These are phyloP conservation scores for Populus alba DNA, from an alignment of 345 rosid genomes.

Conservation along the genomic window DNA sequence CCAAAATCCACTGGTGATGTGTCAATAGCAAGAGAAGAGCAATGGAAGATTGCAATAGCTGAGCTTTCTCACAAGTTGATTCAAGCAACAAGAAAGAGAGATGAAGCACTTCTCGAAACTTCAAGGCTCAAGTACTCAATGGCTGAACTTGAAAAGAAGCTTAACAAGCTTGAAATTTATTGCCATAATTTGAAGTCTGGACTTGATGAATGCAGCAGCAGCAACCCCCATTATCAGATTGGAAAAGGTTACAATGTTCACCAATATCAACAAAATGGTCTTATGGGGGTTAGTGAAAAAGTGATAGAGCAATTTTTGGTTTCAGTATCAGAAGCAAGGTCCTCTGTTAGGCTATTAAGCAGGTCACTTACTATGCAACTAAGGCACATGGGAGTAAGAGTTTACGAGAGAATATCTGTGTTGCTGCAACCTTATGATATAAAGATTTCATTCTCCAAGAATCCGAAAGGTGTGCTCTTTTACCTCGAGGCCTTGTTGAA, in stretches of 20 bases:
- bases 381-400: slow-evolving; percentile 57
- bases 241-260: slow-evolving; percentile 9
- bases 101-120: slow-evolving; percentile 76
- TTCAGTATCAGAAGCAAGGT: slow-evolving; percentile 66
- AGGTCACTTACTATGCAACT: slow-evolving; percentile 63
- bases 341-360: slow-evolving; percentile 58
- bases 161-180: slow-evolving; percentile 75
- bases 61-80: slow-evolving; percentile 82
- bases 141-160: slow-evolving; percentile 94
- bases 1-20: slow-evolving; percentile 42
- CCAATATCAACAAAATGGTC: slow-evolving; percentile 25
- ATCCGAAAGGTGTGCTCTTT: slow-evolving; percentile 51
- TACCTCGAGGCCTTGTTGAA: slow-evolving; percentile 73
- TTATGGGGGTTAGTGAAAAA: slow-evolving; percentile 38
- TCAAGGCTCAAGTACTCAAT: slow-evolving; percentile 71
- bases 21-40: slow-evolving; percentile 53
- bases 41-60: slow-evolving; percentile 67
- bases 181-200: slow-evolving; percentile 76
- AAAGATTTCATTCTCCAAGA: slow-evolving; percentile 54
- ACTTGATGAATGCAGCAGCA: slow-evolving; percentile 57
- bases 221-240: slow-evolving; percentile 28
- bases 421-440: slow-evolving; percentile 72
- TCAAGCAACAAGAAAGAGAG: slow-evolving; percentile 75
- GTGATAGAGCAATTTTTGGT: slow-evolving; percentile 60
- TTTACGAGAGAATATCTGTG: slow-evolving; percentile 54